phyloP scores from a whole-genome alignment of 2,329 filamentous ascomycete species.

The Cryphonectria nitschkei region DNA sequence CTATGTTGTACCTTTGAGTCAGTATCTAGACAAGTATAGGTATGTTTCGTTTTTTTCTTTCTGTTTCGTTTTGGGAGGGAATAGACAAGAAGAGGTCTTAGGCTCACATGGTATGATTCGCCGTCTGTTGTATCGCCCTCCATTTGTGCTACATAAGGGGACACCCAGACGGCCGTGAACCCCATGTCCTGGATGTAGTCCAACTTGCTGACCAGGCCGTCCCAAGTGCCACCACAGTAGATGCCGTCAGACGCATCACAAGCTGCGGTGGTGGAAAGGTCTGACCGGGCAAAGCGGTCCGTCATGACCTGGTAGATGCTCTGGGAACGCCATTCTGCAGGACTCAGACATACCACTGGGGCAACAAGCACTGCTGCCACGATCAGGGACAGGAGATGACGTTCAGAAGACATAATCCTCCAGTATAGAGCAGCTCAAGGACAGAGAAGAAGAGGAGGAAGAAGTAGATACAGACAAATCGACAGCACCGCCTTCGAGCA shows the following conservation, averaged over 20 bases:
- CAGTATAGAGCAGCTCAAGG: not conserved
- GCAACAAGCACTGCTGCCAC: constrained; percentile 17
- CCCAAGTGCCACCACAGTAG: constrained; percentile 55
- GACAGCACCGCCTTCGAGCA: too few species aligned
- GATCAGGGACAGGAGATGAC: constrained; percentile 11
- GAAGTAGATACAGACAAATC: not conserved
- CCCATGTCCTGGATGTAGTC: constrained; percentile 54
- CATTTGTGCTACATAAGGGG: constrained; percentile 47
- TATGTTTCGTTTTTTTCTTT: not conserved
- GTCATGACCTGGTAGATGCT: constrained; percentile 50
- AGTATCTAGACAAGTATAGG: not conserved
- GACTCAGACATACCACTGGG: constrained; percentile 21
- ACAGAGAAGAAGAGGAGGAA: not conserved
- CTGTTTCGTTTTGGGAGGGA: not conserved
- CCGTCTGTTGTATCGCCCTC: constrained; percentile 45
- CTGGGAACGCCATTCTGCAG: constrained; percentile 42
- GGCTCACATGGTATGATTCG: constrained; percentile 31
- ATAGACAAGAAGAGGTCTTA: not conserved
- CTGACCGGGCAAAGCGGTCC: constrained; percentile 46
- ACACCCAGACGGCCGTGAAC: constrained; percentile 50
- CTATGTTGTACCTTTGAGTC: constrained; percentile 38
- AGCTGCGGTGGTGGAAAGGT: constrained; percentile 41
- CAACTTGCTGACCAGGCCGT: constrained; percentile 50
- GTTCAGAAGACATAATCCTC: constrained; percentile 12
- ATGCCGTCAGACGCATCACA: constrained; percentile 37